phyloP scores from a whole-genome alignment of 2,329 filamentous ascomycete species.

The Clarireedia monteithiana region DNA sequence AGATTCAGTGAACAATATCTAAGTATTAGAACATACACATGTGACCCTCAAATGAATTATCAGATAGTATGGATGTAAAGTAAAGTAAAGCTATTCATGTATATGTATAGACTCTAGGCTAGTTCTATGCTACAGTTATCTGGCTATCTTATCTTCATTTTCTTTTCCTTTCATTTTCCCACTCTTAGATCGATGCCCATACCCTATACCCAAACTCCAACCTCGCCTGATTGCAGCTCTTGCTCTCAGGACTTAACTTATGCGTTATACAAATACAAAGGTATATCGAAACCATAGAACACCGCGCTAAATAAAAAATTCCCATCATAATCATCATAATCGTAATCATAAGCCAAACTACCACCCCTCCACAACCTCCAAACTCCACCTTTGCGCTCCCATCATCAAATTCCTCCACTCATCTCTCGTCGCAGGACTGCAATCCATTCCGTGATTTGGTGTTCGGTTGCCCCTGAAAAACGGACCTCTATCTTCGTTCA shows the following conservation, averaged over 20 bases:
- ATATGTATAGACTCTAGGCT: too few species aligned
- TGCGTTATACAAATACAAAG: background rate
- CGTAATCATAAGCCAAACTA: constrained; percentile 19
- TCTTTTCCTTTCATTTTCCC: too few species aligned
- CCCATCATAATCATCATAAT: background rate
- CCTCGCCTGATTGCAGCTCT: constrained; percentile 26
- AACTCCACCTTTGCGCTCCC: constrained; percentile 35
- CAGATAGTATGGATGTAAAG: too few species aligned
- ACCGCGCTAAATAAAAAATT: background rate
- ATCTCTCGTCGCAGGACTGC: constrained; percentile 52
- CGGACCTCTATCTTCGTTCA: constrained; percentile 22
- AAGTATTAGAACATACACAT: too few species aligned
- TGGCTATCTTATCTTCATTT: too few species aligned
- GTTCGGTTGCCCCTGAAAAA: constrained; percentile 42
- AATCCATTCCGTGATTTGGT: constrained; percentile 53
- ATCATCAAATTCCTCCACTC: constrained; percentile 55
- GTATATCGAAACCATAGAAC: background rate
- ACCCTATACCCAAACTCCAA: background rate
- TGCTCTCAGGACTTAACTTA: constrained; percentile 19
- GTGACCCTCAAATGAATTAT: too few species aligned
- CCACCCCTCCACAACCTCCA: constrained; percentile 44
- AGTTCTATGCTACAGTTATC: too few species aligned
- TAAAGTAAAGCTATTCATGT: too few species aligned
- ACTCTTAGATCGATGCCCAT: too few species aligned
- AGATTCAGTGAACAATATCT: too few species aligned